A percentile compares a stretch with the other conserved stretches of the same genome.
These are phyloP conservation scores for Eragrostis nindensis DNA, from an alignment of 176 grass and related monocot genomes.

Conservation along the genomic window DNA sequence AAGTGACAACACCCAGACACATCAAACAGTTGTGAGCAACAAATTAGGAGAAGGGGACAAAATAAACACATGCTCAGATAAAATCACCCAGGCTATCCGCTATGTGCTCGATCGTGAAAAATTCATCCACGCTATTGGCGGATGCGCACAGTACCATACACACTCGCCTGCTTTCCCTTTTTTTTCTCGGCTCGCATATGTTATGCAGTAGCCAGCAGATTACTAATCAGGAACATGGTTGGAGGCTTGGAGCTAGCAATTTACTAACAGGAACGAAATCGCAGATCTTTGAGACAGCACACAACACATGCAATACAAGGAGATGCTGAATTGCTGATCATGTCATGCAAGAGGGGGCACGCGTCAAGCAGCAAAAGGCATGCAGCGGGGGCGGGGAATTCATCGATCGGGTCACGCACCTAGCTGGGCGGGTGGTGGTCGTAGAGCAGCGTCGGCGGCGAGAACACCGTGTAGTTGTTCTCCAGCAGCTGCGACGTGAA, in stretches of 20 bases:
- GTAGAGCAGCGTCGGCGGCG: constrained; percentile 52
- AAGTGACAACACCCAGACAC: background rate
- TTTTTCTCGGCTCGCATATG: background rate
- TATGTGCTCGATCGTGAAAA: too few relatives aligned
- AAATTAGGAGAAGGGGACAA: background rate
- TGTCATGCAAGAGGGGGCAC: constrained; percentile 32
- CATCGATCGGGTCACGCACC: constrained; percentile 38
- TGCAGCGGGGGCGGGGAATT: background rate
- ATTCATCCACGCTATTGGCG: background rate
- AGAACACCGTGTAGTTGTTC: constrained; percentile 48
- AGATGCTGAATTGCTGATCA: background rate
- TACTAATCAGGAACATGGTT: constrained; percentile 7
- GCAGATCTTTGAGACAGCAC: constrained; percentile 13
- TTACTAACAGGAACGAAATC: background rate
- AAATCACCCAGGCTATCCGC: background rate
- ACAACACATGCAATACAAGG: constrained; percentile 54
- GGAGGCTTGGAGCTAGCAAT: background rate
- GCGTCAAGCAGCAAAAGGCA: constrained; percentile 8
- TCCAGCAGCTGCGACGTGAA: constrained; percentile 55
- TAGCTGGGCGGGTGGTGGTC: constrained; percentile 59
- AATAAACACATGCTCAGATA: background rate
- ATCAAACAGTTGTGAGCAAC: too few relatives aligned
- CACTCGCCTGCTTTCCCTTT: background rate
- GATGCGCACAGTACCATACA: constrained; percentile 32
- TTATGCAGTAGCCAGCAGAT: constrained; percentile 19